Conservation (phyloP, 768 basidiomycete genomes). For the Calvatia gigantea region DNA sequence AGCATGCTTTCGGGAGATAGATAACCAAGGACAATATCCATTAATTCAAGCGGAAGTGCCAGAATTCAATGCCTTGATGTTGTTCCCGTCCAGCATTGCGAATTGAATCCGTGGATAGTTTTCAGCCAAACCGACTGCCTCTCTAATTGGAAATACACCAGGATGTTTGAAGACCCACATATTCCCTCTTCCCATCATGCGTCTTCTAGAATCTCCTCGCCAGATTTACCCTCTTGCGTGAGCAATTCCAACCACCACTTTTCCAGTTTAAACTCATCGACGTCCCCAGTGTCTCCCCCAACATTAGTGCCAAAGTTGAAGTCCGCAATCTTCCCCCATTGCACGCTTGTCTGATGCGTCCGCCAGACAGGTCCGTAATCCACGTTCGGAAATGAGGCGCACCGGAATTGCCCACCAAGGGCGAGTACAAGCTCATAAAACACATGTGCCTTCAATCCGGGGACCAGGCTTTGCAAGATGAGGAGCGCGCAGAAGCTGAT, state of each 20-base stretch:
- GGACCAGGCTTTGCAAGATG: constrained; percentile 1
- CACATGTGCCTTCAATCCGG: neutral
- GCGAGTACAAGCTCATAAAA: neutral
- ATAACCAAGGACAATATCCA: neutral
- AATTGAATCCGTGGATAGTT: neutral
- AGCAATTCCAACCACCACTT: constrained; percentile 2
- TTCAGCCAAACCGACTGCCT: neutral
- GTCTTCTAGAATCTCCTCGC: neutral
- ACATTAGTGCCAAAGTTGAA: neutral
- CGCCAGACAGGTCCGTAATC: constrained; percentile 3
- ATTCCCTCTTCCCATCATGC: constrained; percentile 8
- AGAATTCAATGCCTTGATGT: neutral
- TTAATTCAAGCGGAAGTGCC: neutral
- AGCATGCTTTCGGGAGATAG: neutral
- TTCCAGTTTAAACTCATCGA: neutral
- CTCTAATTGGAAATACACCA: neutral
- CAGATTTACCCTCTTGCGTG: neutral
- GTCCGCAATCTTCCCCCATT: neutral
- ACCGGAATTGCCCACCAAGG: neutral
- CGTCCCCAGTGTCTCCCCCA: neutral
- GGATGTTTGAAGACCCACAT: constrained; percentile 8
- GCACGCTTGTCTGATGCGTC: neutral
- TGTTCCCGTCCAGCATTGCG: neutral
- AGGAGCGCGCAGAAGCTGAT: constrained; percentile 1
- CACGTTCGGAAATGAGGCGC: neutral